Evolutionary conservation across 1,139 yeast genomes (phyloP).

Genomic region (Yamadazyma conglobata): DNA sequence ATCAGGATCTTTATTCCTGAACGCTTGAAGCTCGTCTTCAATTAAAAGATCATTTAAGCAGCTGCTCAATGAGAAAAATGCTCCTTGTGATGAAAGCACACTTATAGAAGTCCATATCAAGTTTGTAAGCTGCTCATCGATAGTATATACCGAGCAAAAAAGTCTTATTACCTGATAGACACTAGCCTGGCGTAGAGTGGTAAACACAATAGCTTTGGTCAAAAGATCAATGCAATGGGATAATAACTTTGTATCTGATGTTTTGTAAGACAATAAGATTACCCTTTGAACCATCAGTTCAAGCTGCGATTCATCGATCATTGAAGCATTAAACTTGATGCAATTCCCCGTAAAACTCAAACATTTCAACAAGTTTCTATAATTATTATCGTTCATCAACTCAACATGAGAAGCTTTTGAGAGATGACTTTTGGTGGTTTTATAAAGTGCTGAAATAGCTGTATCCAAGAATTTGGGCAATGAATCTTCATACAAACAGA

Average conservation of each 20-base stretch:
- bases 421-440: slow-evolving; percentile 10
- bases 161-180: slow-evolving; percentile 40
- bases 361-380: slow-evolving; percentile 20
- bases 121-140: slow-evolving; percentile 33
- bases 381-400: slow-evolving; percentile 12
- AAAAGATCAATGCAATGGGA: slow-evolving; percentile 43
- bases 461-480: slow-evolving; percentile 27
- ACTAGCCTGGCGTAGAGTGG: slow-evolving; percentile 42
- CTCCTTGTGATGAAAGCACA: slow-evolving; percentile 20
- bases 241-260: slow-evolving; percentile 40
- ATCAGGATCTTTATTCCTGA: slow-evolving; percentile 12
- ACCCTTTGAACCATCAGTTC: slow-evolving; percentile 30
- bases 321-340: slow-evolving; percentile 45
- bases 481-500: slow-evolving; percentile 49
- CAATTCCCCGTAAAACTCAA: slow-evolving; percentile 41
- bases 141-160: slow-evolving; percentile 39
- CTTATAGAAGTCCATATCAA: slow-evolving; percentile 35
- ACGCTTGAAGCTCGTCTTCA: slow-evolving; percentile 24
- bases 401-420: slow-evolving; percentile 5
- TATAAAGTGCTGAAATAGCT: slow-evolving; percentile 15
- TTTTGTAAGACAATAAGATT: slow-evolving; percentile 39
- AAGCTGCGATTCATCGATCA: slow-evolving; percentile 41
- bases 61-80: slow-evolving; percentile 18
- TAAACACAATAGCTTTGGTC: slow-evolving; percentile 45
- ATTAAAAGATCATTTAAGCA: slow-evolving; percentile 25